Evolutionary conservation across 2,329 filamentous ascomycete species (phyloP).

Genomic region (Leptographium lundbergii): DNA sequence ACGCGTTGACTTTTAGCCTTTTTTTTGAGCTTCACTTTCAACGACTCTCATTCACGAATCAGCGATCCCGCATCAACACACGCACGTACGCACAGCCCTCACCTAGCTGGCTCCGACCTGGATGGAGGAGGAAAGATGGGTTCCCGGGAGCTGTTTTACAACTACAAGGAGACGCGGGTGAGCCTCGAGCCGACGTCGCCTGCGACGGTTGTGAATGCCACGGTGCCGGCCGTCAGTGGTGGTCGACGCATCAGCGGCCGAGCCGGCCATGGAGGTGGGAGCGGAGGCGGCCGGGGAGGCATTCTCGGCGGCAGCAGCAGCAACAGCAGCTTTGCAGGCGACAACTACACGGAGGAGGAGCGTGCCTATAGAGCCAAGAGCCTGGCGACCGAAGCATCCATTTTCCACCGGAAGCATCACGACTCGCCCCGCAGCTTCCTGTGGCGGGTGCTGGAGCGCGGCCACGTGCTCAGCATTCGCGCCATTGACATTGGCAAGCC

Average conservation of each 20-base stretch:
- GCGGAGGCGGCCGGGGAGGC: slow-evolving; percentile 9
- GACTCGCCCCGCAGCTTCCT: slow-evolving; percentile 73
- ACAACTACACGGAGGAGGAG: slow-evolving; percentile 53
- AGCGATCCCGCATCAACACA: not conserved
- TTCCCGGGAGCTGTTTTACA: slow-evolving; percentile 45
- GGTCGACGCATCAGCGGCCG: slow-evolving; percentile 3
- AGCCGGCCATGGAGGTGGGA: slow-evolving; percentile 1
- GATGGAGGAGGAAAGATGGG: slow-evolving; percentile 58
- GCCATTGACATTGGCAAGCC: slow-evolving; percentile 67
- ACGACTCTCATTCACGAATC: not conserved
- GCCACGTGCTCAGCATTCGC: slow-evolving; percentile 69
- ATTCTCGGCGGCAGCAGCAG: slow-evolving; percentile 20
- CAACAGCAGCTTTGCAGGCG: slow-evolving; percentile 24
- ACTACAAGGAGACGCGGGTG: slow-evolving; percentile 80
- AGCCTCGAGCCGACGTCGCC: slow-evolving; percentile 63
- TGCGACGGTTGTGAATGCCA: slow-evolving; percentile 57
- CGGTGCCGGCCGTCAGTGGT: slow-evolving; percentile 43
- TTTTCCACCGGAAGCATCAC: slow-evolving; percentile 72
- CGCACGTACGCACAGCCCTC: not conserved
- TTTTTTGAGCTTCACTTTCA: not conserved
- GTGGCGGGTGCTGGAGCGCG: slow-evolving; percentile 78
- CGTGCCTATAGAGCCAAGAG: slow-evolving; percentile 55
- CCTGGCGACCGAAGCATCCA: slow-evolving; percentile 64
- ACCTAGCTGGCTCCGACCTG: slow-evolving; percentile 10
- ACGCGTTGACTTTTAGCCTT: slow-evolving; percentile 8